Conservation (phyloP, 2,329 filamentous ascomycete species). For the Phoma sp. region DNA sequence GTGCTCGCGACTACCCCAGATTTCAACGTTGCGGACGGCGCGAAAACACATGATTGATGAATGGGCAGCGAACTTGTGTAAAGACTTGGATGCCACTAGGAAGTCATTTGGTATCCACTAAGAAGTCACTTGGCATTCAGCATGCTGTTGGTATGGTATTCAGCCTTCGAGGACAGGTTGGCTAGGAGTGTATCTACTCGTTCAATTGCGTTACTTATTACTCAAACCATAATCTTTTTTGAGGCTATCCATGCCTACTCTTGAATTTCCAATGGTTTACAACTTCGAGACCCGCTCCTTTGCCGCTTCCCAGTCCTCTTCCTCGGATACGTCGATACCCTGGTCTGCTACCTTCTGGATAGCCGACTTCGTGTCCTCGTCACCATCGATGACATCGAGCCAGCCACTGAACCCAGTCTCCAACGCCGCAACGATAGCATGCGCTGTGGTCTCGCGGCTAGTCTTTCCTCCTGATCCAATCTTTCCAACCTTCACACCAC, state of each 20-base stretch:
- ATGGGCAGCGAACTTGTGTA: too few relatives aligned
- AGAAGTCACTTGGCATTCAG: too few relatives aligned
- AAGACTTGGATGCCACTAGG: too few relatives aligned
- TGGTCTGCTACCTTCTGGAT: slow-evolving; percentile 18
- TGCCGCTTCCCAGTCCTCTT: slow-evolving; percentile 17
- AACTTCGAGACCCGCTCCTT: slow-evolving; percentile 14
- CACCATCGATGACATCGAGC: slow-evolving; percentile 62
- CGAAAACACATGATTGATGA: too few relatives aligned
- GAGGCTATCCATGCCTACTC: too few relatives aligned
- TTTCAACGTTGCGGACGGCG: neutral
- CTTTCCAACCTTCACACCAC: slow-evolving; percentile 59
- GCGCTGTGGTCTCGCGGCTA: slow-evolving; percentile 60
- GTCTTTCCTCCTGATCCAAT: slow-evolving; percentile 53
- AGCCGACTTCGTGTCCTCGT: slow-evolving; percentile 49
- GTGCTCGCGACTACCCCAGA: slow-evolving; percentile 24
- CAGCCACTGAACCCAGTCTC: slow-evolving; percentile 60
- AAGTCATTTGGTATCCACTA: too few relatives aligned
- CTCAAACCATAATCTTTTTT: too few relatives aligned
- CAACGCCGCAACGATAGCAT: slow-evolving; percentile 58
- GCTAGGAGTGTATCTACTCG: too few relatives aligned
- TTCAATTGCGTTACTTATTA: too few relatives aligned
- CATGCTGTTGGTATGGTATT: too few relatives aligned
- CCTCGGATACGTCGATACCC: slow-evolving; percentile 10
- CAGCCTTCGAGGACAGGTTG: too few relatives aligned
- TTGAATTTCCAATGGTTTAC: too few relatives aligned